Conservation (phyloP, 1,284 basidiomycete genomes). For the Agaricales sp. region DNA sequence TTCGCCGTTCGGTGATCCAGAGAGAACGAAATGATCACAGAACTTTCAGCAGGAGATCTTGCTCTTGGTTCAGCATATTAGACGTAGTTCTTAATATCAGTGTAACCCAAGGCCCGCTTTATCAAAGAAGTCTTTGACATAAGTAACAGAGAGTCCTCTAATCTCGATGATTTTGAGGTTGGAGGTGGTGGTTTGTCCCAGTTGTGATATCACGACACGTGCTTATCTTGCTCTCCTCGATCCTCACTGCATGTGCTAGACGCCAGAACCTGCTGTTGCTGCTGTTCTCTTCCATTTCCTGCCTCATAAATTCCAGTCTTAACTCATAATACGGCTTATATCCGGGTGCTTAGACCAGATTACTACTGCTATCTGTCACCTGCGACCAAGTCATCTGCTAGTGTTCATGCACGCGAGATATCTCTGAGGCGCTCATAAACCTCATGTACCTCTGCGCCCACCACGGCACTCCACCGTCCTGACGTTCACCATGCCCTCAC, state of each 20-base stretch:
- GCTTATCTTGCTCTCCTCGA: conserved; percentile 1
- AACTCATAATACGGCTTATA: no score
- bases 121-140: no score
- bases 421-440: neutral
- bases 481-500: conserved; percentile 28
- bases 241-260: neutral
- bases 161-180: no score
- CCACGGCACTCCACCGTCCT: conserved; percentile 18
- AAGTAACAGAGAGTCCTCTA: no score
- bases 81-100: no score
- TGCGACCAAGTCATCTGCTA: conserved; percentile 1
- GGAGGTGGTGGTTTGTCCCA: no score
- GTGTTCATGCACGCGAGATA: neutral
- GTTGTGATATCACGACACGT: no score
- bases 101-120: no score
- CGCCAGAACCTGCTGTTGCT: neutral
- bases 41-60: no score
- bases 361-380: neutral
- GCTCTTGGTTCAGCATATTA: no score
- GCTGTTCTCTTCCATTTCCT: neutral
- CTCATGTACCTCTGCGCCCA: conserved; percentile 3
- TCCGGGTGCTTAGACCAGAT: neutral
- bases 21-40: no score
- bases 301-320: neutral
- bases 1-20: no score